phyloP scores from a whole-genome alignment of 2,329 filamentous ascomycete genomes.

The Myriangium duriaei region DNA sequence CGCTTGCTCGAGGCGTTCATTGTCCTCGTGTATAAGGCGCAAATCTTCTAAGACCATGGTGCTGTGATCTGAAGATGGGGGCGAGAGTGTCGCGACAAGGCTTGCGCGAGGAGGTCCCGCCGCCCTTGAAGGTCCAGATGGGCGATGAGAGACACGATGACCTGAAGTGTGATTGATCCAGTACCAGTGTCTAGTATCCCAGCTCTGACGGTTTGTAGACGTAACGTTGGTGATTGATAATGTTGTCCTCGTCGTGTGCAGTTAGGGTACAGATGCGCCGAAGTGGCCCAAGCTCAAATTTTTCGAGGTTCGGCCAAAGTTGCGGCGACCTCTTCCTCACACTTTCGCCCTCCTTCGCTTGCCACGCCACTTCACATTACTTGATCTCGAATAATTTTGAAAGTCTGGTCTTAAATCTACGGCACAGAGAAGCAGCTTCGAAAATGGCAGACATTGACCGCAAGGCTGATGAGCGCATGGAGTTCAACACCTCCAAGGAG shows the following conservation, averaged over 20 bases:
- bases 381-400: not conserved
- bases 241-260: too few species aligned
- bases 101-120: not conserved
- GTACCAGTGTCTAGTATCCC: too few species aligned
- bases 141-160: not conserved
- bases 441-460: constrained; percentile 93
- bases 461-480: constrained; percentile 90
- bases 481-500: constrained; percentile 97
- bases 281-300: constrained; percentile 11
- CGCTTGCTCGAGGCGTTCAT: constrained; percentile 90
- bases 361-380: too few species aligned
- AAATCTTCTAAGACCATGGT: constrained; percentile 81
- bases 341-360: not conserved
- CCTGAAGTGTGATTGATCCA: too few species aligned
- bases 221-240: too few species aligned
- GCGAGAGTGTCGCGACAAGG: not conserved
- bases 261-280: too few species aligned
- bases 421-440: too few species aligned
- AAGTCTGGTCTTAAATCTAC: too few species aligned
- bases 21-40: constrained; percentile 85
- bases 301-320: too few species aligned
- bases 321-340: too few species aligned
- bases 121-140: constrained; percentile 1
- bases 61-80: not conserved
- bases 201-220: too few species aligned